Percentiles rank a stretch among this genome's conserved stretches.
Evolutionary conservation across 768 basidiomycete genomes (phyloP).

Genomic region (Suillus brevipes): DNA sequence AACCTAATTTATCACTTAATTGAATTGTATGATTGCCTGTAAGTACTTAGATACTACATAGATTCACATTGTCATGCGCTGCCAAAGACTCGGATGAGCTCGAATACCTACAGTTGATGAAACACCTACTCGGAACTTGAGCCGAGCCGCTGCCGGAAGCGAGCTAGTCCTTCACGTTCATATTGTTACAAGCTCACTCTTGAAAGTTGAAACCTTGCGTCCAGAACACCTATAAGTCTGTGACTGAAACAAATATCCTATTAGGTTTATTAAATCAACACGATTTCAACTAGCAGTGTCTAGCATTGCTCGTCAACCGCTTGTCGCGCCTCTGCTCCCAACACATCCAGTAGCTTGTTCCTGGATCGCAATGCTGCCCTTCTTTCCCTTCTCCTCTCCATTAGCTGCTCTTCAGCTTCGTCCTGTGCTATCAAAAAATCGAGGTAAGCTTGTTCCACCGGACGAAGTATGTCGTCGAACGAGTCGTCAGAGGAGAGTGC

Average conservation of each 20-base stretch:
- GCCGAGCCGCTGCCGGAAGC: no score
- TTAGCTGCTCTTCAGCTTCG: slow-evolving; percentile 1
- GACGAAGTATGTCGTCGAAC: not conserved
- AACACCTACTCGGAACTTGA: no score
- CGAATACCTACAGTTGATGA: not conserved
- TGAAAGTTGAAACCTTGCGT: not conserved
- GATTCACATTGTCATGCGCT: not conserved
- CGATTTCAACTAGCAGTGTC: not conserved
- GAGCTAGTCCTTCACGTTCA: no score
- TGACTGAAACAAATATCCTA: no score
- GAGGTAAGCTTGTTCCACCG: slow-evolving; percentile 2
- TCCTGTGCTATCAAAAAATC: slow-evolving; percentile 1
- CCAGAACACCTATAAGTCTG: not conserved
- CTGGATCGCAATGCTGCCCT: slow-evolving; percentile 11
- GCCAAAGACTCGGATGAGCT: not conserved
- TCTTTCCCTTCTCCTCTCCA: slow-evolving; percentile 1
- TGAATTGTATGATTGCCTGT: not conserved
- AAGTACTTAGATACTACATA: not conserved
- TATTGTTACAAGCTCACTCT: no score
- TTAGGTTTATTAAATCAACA: not conserved
- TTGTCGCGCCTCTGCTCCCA: slow-evolving; percentile 10
- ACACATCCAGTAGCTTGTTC: slow-evolving; percentile 12
- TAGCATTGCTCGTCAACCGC: slow-evolving; percentile 5
- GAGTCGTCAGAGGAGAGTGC: not conserved
- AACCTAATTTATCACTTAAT: not conserved